phyloP scores from a whole-genome alignment of 495 filamentous ascomycete species.

The Elaphomyces granulatus region DNA sequence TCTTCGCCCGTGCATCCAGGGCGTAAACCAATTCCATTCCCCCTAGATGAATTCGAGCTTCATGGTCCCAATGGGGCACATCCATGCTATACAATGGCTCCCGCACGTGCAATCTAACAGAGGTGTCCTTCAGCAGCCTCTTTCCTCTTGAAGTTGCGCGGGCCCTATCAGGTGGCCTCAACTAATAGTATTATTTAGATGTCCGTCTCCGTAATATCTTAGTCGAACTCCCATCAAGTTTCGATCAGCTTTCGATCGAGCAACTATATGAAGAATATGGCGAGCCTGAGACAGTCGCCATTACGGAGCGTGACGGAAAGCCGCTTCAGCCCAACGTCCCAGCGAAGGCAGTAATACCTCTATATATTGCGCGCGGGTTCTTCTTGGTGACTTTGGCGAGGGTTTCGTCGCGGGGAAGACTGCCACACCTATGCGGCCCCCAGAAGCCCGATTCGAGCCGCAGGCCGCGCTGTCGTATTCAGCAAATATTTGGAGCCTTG shows the following conservation, averaged over 20 bases:
- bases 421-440: constrained; percentile 12
- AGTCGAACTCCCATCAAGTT: constrained; percentile 20
- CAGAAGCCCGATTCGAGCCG: constrained; percentile 22
- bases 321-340: constrained; percentile 6
- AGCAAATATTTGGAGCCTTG: constrained; percentile 26
- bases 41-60: constrained; percentile 16
- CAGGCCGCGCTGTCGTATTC: constrained; percentile 15
- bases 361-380: constrained; percentile 1
- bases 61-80: constrained; percentile 20
- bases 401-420: constrained; percentile 5
- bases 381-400: constrained; percentile 8
- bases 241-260: constrained; percentile 15
- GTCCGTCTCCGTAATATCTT: constrained; percentile 26
- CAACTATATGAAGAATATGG: constrained; percentile 15
- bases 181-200: constrained; percentile 15
- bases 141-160: constrained; percentile 21
- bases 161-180: constrained; percentile 13
- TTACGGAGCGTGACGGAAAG: constrained; percentile 3
- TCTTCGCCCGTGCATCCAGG: constrained; percentile 8
- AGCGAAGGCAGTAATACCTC: constrained; percentile 2
- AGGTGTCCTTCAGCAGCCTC: constrained; percentile 14
- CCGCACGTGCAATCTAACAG: constrained; percentile 17
- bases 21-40: constrained; percentile 5
- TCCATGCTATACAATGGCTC: constrained; percentile 14
- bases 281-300: constrained; percentile 8